Evolutionary conservation across 331 rosid genomes (phyloP).

Genomic region (Ulmus americana): DNA sequence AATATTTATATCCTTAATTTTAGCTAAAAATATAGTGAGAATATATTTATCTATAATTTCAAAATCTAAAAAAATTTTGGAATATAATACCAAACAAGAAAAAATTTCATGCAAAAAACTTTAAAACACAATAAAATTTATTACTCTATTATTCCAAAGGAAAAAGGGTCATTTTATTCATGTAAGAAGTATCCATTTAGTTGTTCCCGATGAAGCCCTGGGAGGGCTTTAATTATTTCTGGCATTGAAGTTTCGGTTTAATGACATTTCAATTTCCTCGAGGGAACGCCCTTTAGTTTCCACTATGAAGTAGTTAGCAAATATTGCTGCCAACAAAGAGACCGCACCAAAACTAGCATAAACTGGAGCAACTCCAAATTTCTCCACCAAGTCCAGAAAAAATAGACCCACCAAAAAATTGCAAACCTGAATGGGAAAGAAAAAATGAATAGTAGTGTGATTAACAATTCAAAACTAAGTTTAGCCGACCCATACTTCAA

Average conservation of each 20-base stretch:
- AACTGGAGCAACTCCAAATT: conserved; percentile 71
- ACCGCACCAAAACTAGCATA: conserved; percentile 66
- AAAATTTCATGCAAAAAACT: too few species aligned
- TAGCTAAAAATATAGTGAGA: too few species aligned
- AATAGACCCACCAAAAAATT: conserved; percentile 81
- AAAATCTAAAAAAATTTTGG: background rate
- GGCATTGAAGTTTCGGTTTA: conserved; percentile 32
- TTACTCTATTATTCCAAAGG: too few species aligned
- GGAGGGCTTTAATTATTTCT: conserved; percentile 23
- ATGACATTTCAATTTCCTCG: conserved; percentile 76
- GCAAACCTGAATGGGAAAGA: conserved; percentile 45
- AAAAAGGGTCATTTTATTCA: too few species aligned
- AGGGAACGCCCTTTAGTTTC: conserved; percentile 87
- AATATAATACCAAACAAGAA: background rate
- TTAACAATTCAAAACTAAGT: conserved; percentile 1
- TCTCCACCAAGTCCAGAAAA: conserved; percentile 76
- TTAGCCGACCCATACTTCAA: background rate
- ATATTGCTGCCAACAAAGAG: conserved; percentile 65
- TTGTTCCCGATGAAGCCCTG: background rate
- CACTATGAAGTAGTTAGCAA: conserved; percentile 52
- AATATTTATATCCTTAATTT: too few species aligned
- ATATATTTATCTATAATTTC: too few species aligned
- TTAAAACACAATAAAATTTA: too few species aligned
- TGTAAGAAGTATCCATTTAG: too few species aligned
- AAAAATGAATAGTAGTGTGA: background rate